A percentile compares a stretch with the other conserved stretches of the same genome.
phyloP scores from a whole-genome alignment of 2,329 filamentous ascomycete species.

The Aspergillus pseudoglaucus region DNA sequence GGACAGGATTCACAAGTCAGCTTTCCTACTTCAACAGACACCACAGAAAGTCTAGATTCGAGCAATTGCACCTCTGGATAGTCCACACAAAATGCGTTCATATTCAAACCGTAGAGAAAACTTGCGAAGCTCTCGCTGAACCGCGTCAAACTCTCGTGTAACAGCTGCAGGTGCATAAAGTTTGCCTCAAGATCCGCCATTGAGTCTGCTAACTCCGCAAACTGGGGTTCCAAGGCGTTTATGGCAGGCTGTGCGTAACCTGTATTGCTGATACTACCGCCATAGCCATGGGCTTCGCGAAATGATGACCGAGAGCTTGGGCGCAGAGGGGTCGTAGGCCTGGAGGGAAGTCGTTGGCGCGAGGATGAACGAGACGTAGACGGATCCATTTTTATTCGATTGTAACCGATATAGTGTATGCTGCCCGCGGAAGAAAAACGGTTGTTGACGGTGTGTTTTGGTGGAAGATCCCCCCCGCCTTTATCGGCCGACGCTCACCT shows the following conservation, averaged over 20 bases:
- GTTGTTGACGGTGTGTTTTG: not conserved
- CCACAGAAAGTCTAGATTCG: not conserved
- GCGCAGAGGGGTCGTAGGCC: conserved; percentile 85
- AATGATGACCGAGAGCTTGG: conserved; percentile 85
- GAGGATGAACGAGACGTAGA: conserved; percentile 47
- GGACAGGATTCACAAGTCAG: conserved; percentile 3
- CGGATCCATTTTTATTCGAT: conserved; percentile 21
- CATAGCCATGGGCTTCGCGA: conserved; percentile 63
- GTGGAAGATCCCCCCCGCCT: not conserved
- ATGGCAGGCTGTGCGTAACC: conserved; percentile 55
- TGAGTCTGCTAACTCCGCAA: conserved; percentile 86
- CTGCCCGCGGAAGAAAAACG: not conserved
- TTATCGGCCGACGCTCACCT: not conserved
- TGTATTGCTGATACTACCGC: conserved; percentile 24
- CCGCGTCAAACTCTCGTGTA: conserved; percentile 87
- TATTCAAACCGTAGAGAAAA: conserved; percentile 93
- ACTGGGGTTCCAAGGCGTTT: conserved; percentile 77
- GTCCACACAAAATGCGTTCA: conserved; percentile 98
- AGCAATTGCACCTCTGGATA: conserved; percentile 71
- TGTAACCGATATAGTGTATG: not conserved
- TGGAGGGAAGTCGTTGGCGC: conserved; percentile 57
- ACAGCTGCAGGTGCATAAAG: conserved; percentile 92
- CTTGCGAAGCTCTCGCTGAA: conserved; percentile 96
- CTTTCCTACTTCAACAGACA: not conserved
- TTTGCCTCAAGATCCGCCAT: conserved; percentile 96